Percentiles rank a stretch among this genome's conserved stretches.
These are phyloP conservation scores for Rhizomucor miehei DNA, from an alignment of 371 early-diverging fungal species.

Conservation along the genomic window DNA sequence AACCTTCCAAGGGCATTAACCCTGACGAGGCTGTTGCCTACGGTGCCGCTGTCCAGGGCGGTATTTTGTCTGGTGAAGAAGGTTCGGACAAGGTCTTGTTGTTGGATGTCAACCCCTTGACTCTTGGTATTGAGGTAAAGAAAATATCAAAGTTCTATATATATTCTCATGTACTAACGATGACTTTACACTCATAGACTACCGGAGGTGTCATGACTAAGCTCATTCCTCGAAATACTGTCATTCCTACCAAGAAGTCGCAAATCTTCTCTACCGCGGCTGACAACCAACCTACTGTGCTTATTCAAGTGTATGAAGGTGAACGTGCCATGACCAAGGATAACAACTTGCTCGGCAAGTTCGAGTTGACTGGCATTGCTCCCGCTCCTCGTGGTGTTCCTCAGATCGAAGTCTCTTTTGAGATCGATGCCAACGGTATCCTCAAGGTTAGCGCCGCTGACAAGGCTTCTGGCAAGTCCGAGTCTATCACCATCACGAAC, in stretches of 20 bases:
- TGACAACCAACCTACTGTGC: constrained; percentile 97
- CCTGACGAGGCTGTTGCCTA: constrained; percentile 99
- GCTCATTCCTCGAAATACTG: constrained; percentile 96
- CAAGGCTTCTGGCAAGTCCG: constrained; percentile 92
- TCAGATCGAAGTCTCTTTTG: constrained; percentile 91
- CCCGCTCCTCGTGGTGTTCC: constrained; percentile 92
- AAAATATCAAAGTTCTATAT: neutral
- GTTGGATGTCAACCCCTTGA: constrained; percentile 97
- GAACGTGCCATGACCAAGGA: constrained; percentile 95
- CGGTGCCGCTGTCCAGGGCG: constrained; percentile 99
- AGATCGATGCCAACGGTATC: constrained; percentile 98
- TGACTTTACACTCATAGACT: too few species aligned
- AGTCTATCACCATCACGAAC: constrained; percentile 93
- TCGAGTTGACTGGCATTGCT: constrained; percentile 86
- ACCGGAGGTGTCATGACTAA: constrained; percentile 96
- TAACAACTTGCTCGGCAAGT: constrained; percentile 97
- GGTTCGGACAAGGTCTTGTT: constrained; percentile 83
- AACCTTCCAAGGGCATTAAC: constrained; percentile 95
- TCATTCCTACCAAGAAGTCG: constrained; percentile 97
- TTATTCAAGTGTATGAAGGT: constrained; percentile 98
- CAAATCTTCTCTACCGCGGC: constrained; percentile 99
- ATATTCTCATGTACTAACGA: too few species aligned
- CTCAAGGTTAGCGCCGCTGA: constrained; percentile 97
- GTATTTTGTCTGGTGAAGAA: constrained; percentile 91
- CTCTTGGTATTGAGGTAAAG: constrained; percentile 86